Base-by-base conservation (phyloP, 352 stramenopile species). In the Phytophthora tentaculata region DNA sequence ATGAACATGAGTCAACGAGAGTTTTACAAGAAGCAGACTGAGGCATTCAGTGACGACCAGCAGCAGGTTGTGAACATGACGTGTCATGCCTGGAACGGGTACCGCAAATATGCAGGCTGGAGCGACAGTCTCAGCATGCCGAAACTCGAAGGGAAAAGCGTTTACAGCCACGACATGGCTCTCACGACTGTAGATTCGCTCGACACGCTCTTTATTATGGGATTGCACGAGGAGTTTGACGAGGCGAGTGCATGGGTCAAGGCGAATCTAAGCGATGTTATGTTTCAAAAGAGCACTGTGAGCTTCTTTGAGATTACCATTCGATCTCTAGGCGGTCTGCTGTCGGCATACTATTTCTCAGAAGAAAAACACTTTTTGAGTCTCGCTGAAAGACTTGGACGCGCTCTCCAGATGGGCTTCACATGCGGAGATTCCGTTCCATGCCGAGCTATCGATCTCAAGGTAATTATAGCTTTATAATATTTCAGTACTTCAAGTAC, bases 291-390 rank as follows among this genome's bases (percentile, higher is more conserved):
- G 3, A 69, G 67, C 16, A 61, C 55, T 24, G 74, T 92, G 35
- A 91, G 79, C 52, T 84, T 92, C 51, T 83, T 86, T 19, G 84
- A 92, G 41, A 71, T 84, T 23, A 86, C 79, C 10, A 86, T 90
- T 20, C 79, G 84, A 16, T 83, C 77, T 10, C 66, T 92, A 0
- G 84, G 80, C 9, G 81, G 84, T 1, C 41, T 92, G 2, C 55
- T 92, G 10, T 84, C 82, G 0, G 80, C 84, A 8, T 85, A 82
- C 35, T 79, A 81, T 20, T 62, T 88, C 16, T 89, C 81, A 12
- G 75, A 77, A 0, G 74, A 89, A 41, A 56, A 48, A 4, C 77
- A 87, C 47, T 77, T 92, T 35, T 54, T 90, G 14, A 52, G 76
- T 8, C 43, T 90, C 14, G 75, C 84, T 16, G 32, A 53, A 12